A percentile compares a stretch with the other conserved stretches of the same genome.
These are phyloP conservation scores for Collybia nuda DNA, from an alignment of 768 basidiomycete genomes.

Conservation along the genomic window DNA sequence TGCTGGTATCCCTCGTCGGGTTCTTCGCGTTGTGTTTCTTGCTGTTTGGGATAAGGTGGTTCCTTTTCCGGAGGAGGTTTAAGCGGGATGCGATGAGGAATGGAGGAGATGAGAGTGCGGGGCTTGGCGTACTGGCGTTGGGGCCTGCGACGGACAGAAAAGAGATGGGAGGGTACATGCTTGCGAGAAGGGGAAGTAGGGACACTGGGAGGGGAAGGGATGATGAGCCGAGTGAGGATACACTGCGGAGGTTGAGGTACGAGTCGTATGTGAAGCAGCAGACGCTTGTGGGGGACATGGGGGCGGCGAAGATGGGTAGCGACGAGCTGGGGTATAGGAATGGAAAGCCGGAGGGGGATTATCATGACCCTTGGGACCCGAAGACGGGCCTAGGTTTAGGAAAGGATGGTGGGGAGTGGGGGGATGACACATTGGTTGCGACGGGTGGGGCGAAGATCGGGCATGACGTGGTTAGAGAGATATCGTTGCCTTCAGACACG, in stretches of 20 bases:
- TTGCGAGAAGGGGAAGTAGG: constrained; percentile 22
- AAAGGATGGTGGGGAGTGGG: constrained; percentile 2
- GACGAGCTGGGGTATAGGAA: constrained; percentile 14
- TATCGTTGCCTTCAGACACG: background rate
- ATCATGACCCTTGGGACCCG: constrained; percentile 12
- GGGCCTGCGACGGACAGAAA: constrained; percentile 11
- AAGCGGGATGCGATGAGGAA: constrained; percentile 11
- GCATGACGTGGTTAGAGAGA: background rate
- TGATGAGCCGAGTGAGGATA: constrained; percentile 33
- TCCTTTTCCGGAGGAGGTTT: constrained; percentile 39
- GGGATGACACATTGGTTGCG: constrained; percentile 19
- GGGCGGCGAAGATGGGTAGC: constrained; percentile 7
- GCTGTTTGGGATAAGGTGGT: constrained; percentile 57
- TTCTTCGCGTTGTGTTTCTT: constrained; percentile 56
- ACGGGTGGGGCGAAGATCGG: background rate
- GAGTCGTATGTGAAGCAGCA: constrained; percentile 32
- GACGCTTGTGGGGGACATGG: constrained; percentile 22
- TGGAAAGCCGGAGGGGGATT: background rate
- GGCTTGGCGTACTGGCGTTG: constrained; percentile 2
- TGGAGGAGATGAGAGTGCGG: constrained; percentile 5
- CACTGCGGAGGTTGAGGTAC: constrained; percentile 37
- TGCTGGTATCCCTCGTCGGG: constrained; percentile 56
- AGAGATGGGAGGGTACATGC: constrained; percentile 31
- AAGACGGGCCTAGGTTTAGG: background rate
- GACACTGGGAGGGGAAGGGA: constrained; percentile 10